Base-by-base conservation (phyloP, 495 filamentous ascomycete genomes). In the Glarea lozoyensis region DNA sequence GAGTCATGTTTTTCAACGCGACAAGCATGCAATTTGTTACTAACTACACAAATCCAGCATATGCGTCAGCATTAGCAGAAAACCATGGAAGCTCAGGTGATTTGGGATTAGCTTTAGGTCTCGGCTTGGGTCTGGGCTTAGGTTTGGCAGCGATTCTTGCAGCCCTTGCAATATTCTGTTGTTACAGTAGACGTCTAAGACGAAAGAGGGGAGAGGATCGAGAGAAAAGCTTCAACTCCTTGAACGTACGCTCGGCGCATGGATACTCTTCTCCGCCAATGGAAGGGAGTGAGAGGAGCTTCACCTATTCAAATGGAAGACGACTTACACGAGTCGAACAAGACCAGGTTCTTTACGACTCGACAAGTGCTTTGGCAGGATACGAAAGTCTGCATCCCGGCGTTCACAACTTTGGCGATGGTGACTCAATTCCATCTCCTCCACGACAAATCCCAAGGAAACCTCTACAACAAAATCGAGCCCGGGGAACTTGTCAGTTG, bases 91-190 rank as follows among this genome's bases (percentile, higher is more conserved):
- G 16, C 16, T 25, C 35, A 3, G 23, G 37, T 11, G 43, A 38
- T 11, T 45, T 40, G 10, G n/a, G 41, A n/a, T 50, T 30, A 49
- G 76, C 81, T 41, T 66, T 73, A 12, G 82, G 79, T 6, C 67
- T 94, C 0, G 87, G 85, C 5, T 69, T 79, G n/a, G 87, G 90
- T 0, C 47, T 95, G 1, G 82, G 81, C 5, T 23, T 93, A 16
- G 82, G 82, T 1, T 56, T 82, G 2, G 64, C 75, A 3, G 66
- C 77, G 2, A 56, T 79, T 5, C 50, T 78, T 2, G 56, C 62
- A 0, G 53, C 76, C 2, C 48, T 76, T 3, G 37, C 75, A 2
- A 56, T 78, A 19, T 78, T 65, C 54, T 67, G 79, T 46, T 75
- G 70, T 58, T 86, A 81, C 48, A 66, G 59, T 40, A 66, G 75